Base-by-base conservation (phyloP, 1,139 yeast genomes). In the Saccharomyces pastorianus region DNA sequence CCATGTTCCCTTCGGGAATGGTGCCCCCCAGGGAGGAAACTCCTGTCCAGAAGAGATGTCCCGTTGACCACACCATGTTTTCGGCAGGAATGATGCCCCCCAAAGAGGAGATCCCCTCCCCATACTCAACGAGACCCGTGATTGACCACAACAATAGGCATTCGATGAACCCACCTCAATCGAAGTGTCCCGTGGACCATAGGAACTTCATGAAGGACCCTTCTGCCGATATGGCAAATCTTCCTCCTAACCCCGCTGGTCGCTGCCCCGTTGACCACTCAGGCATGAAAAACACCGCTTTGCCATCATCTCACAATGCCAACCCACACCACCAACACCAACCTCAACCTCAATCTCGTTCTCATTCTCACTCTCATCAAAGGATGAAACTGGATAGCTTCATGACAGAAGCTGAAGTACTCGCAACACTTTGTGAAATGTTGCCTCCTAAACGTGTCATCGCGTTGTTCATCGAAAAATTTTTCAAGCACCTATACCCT, bases 401-500 rank as follows among this genome's bases (percentile, higher is more conserved):
- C 25, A 48, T 54, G 49, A 52, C 58, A 9, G 44, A 54, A 20
- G 58, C 58, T 31, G 58, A 61, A 44, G 62, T 62, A 4, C 50
- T 54, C 31, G 57, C 58, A 14, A 56, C 55, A 48, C 41, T 64
- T n/a, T 58, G 59, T 26, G 53, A 57, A 26, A 56, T 62, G 31
- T 63, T 69, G 54, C 84, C 85, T 1, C 73, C 75, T 8, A 69
- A 69, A 53, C 67, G 67, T 27, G 71, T 76, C 1, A 69, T 80
- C 13, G 67, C 75, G 65, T 57, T 65, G 25, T 71, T 72, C 51
- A 53, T 76, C 11, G 71, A 72, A 23, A 61, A 74, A 47, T 81
- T 76, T 58, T 79, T 81, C 65, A 65, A 65, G 25, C 66, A 68
- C 17, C 68, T 79, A 4, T 78, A 80, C 59, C 81, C 83, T 1